A percentile compares a stretch with the other conserved stretches of the same genome.
Evolutionary conservation across 495 filamentous ascomycete species (phyloP).

Genomic region (Rusavskia elegans): DNA sequence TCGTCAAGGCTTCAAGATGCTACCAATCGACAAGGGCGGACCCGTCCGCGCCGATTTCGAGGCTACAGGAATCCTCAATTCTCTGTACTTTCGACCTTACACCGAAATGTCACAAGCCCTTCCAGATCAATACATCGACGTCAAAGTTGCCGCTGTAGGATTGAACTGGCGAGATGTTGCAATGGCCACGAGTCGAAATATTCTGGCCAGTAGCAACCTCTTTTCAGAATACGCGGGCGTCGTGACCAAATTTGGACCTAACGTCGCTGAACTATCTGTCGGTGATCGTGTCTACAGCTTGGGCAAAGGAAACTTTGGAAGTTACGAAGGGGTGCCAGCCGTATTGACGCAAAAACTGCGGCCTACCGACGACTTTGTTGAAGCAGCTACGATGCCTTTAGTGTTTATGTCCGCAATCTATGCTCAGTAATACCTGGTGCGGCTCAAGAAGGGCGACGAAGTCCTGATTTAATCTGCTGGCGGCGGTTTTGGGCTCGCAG

Average conservation of each 20-base stretch:
- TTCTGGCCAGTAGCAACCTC: not conserved
- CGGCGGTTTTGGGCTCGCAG: not conserved
- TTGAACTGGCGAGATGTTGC: not conserved
- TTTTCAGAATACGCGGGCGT: not conserved
- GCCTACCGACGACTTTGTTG: not conserved
- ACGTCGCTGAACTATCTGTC: not conserved
- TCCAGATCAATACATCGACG: not conserved
- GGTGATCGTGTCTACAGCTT: slow-evolving; percentile 1
- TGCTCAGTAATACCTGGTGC: not conserved
- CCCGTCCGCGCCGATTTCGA: not conserved
- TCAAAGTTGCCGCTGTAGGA: not conserved
- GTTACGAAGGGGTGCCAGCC: not conserved
- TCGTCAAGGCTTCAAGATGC: not conserved
- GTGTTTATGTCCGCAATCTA: not conserved
- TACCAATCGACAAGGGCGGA: not conserved
- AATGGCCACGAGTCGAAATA: not conserved
- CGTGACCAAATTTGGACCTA: not conserved
- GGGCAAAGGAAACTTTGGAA: not conserved
- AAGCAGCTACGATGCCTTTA: not conserved
- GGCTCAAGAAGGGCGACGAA: not conserved
- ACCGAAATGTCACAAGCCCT: not conserved
- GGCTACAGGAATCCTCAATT: not conserved
- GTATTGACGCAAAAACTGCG: not conserved
- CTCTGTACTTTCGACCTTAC: not conserved
- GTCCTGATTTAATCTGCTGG: not conserved